These are phyloP conservation scores for Pseudogymnoascus sp. DNA, from an alignment of 2,329 filamentous ascomycete genomes.

Conservation along the genomic window DNA sequence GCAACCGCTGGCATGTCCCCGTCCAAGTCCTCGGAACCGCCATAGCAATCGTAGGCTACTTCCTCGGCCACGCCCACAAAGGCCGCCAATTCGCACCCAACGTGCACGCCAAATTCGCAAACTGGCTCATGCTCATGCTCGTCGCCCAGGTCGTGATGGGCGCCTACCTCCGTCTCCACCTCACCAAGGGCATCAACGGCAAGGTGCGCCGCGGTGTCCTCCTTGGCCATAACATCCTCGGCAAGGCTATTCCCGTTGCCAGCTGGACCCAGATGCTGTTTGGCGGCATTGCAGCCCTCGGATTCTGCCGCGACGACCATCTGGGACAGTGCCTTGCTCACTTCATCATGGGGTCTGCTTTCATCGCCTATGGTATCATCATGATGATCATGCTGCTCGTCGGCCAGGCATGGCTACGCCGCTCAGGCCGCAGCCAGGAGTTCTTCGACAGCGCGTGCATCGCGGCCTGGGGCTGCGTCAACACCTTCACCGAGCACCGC, in stretches of 20 bases:
- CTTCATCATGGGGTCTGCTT: slow-evolving; percentile 98
- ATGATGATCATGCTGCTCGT: slow-evolving; percentile 81
- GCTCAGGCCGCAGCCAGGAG: slow-evolving; percentile 82
- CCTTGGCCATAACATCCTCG: slow-evolving; percentile 69
- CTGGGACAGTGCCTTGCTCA: slow-evolving; percentile 88
- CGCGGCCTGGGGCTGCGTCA: slow-evolving; percentile 91
- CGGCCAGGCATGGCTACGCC: slow-evolving; percentile 79
- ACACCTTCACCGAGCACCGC: slow-evolving; percentile 94
- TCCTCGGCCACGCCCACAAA: slow-evolving; percentile 84
- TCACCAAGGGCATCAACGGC: slow-evolving; percentile 76
- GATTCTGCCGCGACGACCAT: slow-evolving; percentile 90
- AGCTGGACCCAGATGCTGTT: slow-evolving; percentile 95
- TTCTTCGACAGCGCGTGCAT: slow-evolving; percentile 94
- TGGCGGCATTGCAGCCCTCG: slow-evolving; percentile 83
- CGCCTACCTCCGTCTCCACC: slow-evolving; percentile 80
- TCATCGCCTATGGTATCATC: slow-evolving; percentile 87
- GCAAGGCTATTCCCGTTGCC: slow-evolving; percentile 79
- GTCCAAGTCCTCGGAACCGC: slow-evolving; percentile 68
- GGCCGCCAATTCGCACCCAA: slow-evolving; percentile 81
- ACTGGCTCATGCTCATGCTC: slow-evolving; percentile 72
- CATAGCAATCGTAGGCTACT: slow-evolving; percentile 77
- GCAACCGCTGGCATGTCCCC: slow-evolving; percentile 91
- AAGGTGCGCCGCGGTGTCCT: slow-evolving; percentile 68
- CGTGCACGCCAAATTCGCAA: slow-evolving; percentile 75
- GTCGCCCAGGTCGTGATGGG: slow-evolving; percentile 72